Evolutionary conservation across 202 grass and related monocot genomes (phyloP).

Genomic region (Setaria viridis): DNA sequence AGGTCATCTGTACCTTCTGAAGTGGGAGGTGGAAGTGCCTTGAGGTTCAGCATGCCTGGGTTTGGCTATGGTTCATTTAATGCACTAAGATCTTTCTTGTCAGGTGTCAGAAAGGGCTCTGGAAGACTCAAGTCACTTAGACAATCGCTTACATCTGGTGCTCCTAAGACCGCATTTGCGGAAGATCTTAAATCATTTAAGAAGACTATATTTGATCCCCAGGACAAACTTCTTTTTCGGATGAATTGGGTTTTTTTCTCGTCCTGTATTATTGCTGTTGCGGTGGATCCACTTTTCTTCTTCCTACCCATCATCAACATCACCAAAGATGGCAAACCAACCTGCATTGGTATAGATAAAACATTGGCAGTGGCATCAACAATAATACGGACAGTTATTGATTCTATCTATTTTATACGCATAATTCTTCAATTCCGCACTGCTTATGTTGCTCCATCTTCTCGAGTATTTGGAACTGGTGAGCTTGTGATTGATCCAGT

Average conservation of each 20-base stretch:
- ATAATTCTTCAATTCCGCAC: conserved; percentile 87
- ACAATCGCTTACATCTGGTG: conserved; percentile 50
- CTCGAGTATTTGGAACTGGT: conserved; percentile 77
- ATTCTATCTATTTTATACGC: conserved; percentile 72
- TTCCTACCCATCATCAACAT: conserved; percentile 71
- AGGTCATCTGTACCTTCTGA: conserved; percentile 73
- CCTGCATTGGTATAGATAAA: conserved; percentile 72
- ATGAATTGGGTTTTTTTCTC: conserved; percentile 78
- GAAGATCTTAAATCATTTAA: conserved; percentile 90
- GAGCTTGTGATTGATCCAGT: conserved; percentile 85
- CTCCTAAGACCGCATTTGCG: conserved; percentile 71
- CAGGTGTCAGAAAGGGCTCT: conserved; percentile 56
- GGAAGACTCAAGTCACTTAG: conserved; percentile 51
- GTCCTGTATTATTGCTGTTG: conserved; percentile 78
- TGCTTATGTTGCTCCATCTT: conserved; percentile 79
- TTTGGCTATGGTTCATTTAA: conserved; percentile 51
- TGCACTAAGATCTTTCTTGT: conserved; percentile 55
- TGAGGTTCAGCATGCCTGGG: conserved; percentile 46
- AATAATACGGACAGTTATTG: conserved; percentile 76
- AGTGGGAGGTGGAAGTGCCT: conserved; percentile 38
- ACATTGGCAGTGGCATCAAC: conserved; percentile 68
- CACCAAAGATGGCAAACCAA: background rate
- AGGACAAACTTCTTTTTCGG: conserved; percentile 61
- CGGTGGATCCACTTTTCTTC: conserved; percentile 86
- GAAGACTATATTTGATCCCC: conserved; percentile 83